Evolutionary conservation across 2,329 filamentous ascomycete species (phyloP).

Genomic region (Geosmithia flava): DNA sequence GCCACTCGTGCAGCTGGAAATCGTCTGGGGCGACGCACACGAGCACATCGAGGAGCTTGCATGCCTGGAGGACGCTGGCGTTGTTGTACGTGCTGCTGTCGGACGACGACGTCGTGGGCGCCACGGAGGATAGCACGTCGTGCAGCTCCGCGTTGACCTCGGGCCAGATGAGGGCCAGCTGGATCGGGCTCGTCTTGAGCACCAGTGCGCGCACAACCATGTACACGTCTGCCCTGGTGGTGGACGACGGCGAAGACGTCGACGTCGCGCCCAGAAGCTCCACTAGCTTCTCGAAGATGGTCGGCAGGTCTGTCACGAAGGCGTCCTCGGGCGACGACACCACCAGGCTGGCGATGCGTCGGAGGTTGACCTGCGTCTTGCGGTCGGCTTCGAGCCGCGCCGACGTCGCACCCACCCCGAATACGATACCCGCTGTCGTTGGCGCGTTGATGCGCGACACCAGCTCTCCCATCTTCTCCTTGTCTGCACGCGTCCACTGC

Average conservation of each 20-base stretch:
- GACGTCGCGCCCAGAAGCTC: conserved; percentile 76
- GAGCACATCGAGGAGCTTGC: conserved; percentile 85
- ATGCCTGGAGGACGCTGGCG: conserved; percentile 71
- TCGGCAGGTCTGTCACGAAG: conserved; percentile 63
- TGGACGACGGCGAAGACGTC: conserved; percentile 83
- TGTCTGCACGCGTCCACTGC: conserved; percentile 78
- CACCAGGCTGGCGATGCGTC: conserved; percentile 68
- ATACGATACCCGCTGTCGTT: conserved; percentile 90
- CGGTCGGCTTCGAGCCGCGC: conserved; percentile 91
- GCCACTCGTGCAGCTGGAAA: conserved; percentile 96
- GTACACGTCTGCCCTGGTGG: conserved; percentile 79
- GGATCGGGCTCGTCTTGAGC: conserved; percentile 65
- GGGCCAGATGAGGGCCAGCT: conserved; percentile 81
- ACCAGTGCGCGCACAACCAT: conserved; percentile 75
- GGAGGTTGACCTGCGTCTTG: conserved; percentile 80
- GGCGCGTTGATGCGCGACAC: conserved; percentile 69
- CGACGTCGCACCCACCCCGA: conserved; percentile 92
- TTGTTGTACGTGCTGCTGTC: conserved; percentile 64
- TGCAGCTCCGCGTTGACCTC: conserved; percentile 79
- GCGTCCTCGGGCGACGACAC: conserved; percentile 67
- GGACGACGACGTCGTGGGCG: conserved; percentile 30
- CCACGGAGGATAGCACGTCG: conserved; percentile 62
- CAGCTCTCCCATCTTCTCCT: conserved; percentile 75
- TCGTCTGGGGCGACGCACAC: conserved; percentile 82
- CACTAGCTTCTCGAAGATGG: conserved; percentile 70